phyloP scores from a whole-genome alignment of 345 rosid genomes.

The Eucalyptus dawsonii region DNA sequence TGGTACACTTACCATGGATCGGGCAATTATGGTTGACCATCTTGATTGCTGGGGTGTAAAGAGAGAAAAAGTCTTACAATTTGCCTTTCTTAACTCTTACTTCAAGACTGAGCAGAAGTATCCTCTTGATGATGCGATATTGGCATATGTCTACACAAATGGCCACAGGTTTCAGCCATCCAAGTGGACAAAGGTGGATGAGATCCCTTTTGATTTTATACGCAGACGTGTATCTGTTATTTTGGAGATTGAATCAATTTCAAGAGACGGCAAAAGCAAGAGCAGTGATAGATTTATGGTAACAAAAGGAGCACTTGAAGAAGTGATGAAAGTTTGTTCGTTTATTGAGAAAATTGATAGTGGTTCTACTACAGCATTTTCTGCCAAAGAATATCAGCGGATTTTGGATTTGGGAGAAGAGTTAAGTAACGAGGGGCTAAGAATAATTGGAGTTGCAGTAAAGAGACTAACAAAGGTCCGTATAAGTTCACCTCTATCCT shows the following conservation, averaged over 20 bases:
- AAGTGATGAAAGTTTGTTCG: slow-evolving; percentile 54
- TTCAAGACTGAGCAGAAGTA: slow-evolving; percentile 69
- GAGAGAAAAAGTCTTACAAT: slow-evolving; percentile 39
- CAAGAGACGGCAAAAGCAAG: slow-evolving; percentile 2
- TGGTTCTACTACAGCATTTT: slow-evolving; percentile 8
- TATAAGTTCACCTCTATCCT: not conserved
- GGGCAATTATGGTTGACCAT: slow-evolving; percentile 39
- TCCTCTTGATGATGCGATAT: slow-evolving; percentile 66
- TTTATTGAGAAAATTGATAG: slow-evolving; percentile 19
- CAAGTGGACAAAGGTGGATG: slow-evolving; percentile 45
- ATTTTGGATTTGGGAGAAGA: slow-evolving; percentile 37
- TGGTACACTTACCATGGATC: slow-evolving; percentile 69
- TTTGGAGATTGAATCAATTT: slow-evolving; percentile 24
- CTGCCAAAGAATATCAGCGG: slow-evolving; percentile 27
- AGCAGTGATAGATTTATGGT: slow-evolving; percentile 14
- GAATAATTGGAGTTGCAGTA: slow-evolving; percentile 38
- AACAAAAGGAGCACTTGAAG: slow-evolving; percentile 69
- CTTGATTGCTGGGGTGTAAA: slow-evolving; percentile 37
- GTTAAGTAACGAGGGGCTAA: slow-evolving; percentile 44
- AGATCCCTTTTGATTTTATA: slow-evolving; percentile 58
- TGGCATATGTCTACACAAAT: slow-evolving; percentile 55
- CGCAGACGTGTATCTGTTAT: slow-evolving; percentile 47
- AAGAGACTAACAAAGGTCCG: slow-evolving; percentile 37
- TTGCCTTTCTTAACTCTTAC: slow-evolving; percentile 59
- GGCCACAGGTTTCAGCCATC: slow-evolving; percentile 57